Evolutionary conservation across 768 basidiomycete genomes (phyloP).

Genomic region (Lactarius sp.): DNA sequence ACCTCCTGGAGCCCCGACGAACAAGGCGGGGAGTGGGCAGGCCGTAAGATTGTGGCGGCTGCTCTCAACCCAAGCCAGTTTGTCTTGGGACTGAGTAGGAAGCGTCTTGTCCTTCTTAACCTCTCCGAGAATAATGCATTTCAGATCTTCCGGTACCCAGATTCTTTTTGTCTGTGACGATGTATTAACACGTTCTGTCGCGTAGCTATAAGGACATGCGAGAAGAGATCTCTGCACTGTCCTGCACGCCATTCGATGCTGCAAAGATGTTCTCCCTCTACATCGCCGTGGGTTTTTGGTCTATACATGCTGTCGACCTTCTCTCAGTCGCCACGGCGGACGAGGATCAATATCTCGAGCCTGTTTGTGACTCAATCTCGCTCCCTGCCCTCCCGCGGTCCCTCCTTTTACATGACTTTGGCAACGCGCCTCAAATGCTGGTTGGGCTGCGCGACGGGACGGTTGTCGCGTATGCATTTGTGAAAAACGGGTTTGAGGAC

Average conservation of each 20-base stretch:
- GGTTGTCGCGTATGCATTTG: constrained; percentile 51
- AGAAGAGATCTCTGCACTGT: constrained; percentile 65
- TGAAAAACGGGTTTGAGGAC: constrained; percentile 36
- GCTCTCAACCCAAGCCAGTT: constrained; percentile 66
- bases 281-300: constrained; percentile 75
- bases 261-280: constrained; percentile 42
- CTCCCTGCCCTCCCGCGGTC: constrained; percentile 45
- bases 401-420: constrained; percentile 59
- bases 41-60: constrained; percentile 58
- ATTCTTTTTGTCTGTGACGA: not conserved
- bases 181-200: not conserved
- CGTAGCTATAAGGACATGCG: constrained; percentile 18
- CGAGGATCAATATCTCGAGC: constrained; percentile 26
- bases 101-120: constrained; percentile 48
- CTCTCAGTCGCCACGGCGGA: constrained; percentile 36
- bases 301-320: constrained; percentile 56
- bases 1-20: constrained; percentile 39
- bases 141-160: constrained; percentile 32
- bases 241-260: constrained; percentile 53
- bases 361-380: constrained; percentile 35
- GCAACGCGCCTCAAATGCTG: constrained; percentile 50
- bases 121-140: constrained; percentile 40
- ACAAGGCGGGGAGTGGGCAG: constrained; percentile 26
- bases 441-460: constrained; percentile 75
- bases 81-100: constrained; percentile 52